Percentiles rank a stretch among this genome's conserved stretches.
Evolutionary conservation across 257 asterid genomes (phyloP).

Genomic region (Eustoma russellianum): DNA sequence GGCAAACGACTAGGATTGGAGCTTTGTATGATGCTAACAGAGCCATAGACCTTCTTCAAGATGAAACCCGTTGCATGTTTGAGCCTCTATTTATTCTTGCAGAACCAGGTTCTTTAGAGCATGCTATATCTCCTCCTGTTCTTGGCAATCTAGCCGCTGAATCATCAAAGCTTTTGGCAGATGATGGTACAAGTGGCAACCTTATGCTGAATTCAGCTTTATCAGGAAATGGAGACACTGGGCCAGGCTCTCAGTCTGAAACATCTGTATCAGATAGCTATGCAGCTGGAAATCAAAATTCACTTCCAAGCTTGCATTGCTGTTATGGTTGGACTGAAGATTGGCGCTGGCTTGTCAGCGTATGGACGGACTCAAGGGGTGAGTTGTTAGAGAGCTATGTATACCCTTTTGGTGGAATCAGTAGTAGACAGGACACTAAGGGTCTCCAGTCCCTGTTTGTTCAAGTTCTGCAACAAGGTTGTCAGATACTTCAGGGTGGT

Average conservation of each 20-base stretch:
- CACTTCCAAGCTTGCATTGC: slow-evolving; percentile 86
- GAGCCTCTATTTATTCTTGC: slow-evolving; percentile 95
- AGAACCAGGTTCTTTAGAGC: slow-evolving; percentile 90
- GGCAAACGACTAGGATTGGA: slow-evolving; percentile 81
- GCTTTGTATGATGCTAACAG: slow-evolving; percentile 60
- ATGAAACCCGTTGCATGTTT: slow-evolving; percentile 73
- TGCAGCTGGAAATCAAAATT: slow-evolving; percentile 61
- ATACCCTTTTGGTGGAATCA: slow-evolving; percentile 94
- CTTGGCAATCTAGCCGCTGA: slow-evolving; percentile 47
- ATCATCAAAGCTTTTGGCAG: slow-evolving; percentile 57
- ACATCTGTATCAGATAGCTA: slow-evolving; percentile 61
- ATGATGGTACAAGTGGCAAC: slow-evolving; percentile 67
- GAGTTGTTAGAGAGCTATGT: slow-evolving; percentile 88
- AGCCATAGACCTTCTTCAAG: slow-evolving; percentile 54
- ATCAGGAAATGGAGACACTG: slow-evolving; percentile 66
- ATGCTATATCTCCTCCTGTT: slow-evolving; percentile 63
- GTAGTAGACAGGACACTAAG: slow-evolving; percentile 97
- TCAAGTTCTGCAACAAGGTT: slow-evolving; percentile 94
- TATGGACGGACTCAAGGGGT: slow-evolving; percentile 98
- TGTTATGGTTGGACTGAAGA: slow-evolving; percentile 99
- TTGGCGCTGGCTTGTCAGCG: slow-evolving; percentile 98
- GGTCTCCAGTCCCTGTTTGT: slow-evolving; percentile 93
- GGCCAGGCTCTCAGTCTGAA: slow-evolving; percentile 54
- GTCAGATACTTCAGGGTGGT: slow-evolving; percentile 93
- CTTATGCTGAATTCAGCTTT: slow-evolving; percentile 60